Conservation (phyloP, 108 stramenopile species). For the Nitzschia palea region DNA sequence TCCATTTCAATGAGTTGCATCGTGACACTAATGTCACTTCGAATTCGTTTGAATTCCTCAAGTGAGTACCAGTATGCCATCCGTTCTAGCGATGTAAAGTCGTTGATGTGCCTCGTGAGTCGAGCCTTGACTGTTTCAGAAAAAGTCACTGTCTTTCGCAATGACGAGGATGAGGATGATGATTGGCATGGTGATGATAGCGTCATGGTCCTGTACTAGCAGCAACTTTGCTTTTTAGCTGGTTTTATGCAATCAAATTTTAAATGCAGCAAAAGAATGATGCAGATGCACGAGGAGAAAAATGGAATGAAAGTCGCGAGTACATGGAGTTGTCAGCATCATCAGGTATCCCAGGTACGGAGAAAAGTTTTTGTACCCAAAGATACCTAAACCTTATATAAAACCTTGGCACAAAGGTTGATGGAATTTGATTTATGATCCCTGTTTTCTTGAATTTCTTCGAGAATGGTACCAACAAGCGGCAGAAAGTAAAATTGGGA, state of each 20-base stretch:
- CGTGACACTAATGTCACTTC: not conserved
- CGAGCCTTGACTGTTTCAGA: not conserved
- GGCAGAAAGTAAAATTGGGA: too few species aligned
- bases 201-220: too few species aligned
- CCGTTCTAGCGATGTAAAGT: not conserved
- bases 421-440: too few species aligned
- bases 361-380: too few species aligned
- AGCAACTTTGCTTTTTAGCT: too few species aligned
- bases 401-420: too few species aligned
- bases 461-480: too few species aligned
- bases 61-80: slow-evolving; percentile 1
- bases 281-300: not conserved
- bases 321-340: too few species aligned
- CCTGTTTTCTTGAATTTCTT: too few species aligned
- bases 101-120: not conserved
- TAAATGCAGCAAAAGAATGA: not conserved
- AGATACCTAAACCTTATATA: too few species aligned
- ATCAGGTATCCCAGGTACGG: too few species aligned
- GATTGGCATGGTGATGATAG: not conserved
- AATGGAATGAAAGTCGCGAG: not conserved
- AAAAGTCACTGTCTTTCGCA: not conserved
- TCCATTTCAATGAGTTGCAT: not conserved
- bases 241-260: not conserved
- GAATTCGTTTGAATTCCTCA: not conserved
- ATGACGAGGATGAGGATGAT: not conserved